These are phyloP conservation scores for Naematelia aurantialba DNA, from an alignment of 768 basidiomycete genomes.

Conservation along the genomic window DNA sequence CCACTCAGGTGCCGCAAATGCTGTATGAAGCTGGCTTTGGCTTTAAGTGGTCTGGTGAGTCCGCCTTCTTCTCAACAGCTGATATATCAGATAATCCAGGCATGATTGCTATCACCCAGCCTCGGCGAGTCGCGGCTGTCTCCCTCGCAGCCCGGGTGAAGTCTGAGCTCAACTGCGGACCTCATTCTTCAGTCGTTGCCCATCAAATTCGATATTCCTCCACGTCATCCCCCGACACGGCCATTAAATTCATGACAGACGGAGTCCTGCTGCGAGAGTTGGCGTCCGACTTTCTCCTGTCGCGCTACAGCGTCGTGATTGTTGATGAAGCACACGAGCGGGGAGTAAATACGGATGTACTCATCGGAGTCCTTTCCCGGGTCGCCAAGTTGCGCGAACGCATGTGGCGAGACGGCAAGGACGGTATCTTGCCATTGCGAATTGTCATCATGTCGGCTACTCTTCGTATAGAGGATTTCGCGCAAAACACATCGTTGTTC, in stretches of 20 bases:
- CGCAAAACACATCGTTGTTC: slow-evolving; percentile 78
- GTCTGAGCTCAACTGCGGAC: slow-evolving; percentile 80
- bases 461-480: slow-evolving; percentile 86
- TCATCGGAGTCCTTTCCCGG: slow-evolving; percentile 93
- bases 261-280: slow-evolving; percentile 92
- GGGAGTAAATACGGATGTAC: slow-evolving; percentile 95
- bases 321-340: slow-evolving; percentile 98
- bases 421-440: slow-evolving; percentile 67
- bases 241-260: slow-evolving; percentile 99
- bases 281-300: slow-evolving; percentile 86
- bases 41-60: slow-evolving; percentile 69
- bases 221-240: slow-evolving; percentile 80
- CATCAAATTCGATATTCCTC: slow-evolving; percentile 98
- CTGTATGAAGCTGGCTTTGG: slow-evolving; percentile 97
- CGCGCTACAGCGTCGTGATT: slow-evolving; percentile 86
- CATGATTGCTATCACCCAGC: slow-evolving; percentile 97
- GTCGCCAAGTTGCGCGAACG: slow-evolving; percentile 84
- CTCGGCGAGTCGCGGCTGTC: slow-evolving; percentile 92
- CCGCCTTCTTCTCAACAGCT: not conserved
- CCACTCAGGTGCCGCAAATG: slow-evolving; percentile 96
- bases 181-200: slow-evolving; percentile 66
- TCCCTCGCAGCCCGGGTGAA: slow-evolving; percentile 91
- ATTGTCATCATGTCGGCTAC: slow-evolving; percentile 99
- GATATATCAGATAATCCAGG: slow-evolving; percentile 76
- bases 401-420: slow-evolving; percentile 72